Conservation (phyloP, 257 asterid species). For the Schizonepeta tenuifolia region DNA sequence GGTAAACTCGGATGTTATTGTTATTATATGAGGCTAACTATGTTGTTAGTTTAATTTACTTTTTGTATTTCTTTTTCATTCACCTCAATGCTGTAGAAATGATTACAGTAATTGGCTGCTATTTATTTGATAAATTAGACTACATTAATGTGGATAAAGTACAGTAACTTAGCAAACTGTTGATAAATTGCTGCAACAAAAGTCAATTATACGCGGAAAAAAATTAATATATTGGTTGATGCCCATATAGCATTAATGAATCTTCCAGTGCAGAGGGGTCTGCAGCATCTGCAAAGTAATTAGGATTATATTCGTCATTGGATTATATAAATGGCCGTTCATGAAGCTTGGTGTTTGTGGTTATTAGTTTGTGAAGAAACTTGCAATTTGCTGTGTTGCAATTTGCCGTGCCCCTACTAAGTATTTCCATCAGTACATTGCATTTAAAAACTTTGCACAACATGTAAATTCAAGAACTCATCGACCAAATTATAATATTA, state of each 20-base stretch:
- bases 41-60: not conserved
- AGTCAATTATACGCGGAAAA: not conserved
- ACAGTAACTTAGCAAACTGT: not conserved
- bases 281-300: not conserved
- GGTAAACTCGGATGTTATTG: not conserved
- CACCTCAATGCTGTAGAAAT: conserved; percentile 2
- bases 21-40: not conserved
- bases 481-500: not conserved
- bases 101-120: not conserved
- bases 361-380: not conserved
- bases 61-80: conserved; percentile 7
- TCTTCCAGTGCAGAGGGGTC: too few relatives aligned
- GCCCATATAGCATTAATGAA: not conserved
- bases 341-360: not conserved
- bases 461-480: not conserved
- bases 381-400: not conserved
- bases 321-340: not conserved
- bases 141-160: not conserved
- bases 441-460: not conserved
- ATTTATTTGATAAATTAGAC: not conserved
- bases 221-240: not conserved
- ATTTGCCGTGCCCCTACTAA: not conserved
- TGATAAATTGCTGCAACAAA: not conserved
- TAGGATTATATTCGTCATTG: not conserved
- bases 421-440: not conserved